phyloP scores from a whole-genome alignment of 108 stramenopile species.

The Cyclotella choctawhatcheeana region DNA sequence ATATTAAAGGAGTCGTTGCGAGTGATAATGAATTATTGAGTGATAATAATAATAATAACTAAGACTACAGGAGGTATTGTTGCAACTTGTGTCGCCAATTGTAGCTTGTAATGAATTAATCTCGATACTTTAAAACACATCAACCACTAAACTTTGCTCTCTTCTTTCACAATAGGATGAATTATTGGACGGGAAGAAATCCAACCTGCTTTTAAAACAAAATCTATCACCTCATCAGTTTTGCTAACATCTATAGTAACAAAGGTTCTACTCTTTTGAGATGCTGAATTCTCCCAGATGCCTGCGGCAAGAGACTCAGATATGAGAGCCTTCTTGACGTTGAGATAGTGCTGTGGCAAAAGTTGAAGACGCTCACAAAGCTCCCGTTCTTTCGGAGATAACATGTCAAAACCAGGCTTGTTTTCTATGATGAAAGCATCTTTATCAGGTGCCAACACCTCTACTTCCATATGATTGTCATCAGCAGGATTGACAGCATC shows the following conservation, averaged over 20 bases:
- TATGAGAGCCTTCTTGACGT: constrained; percentile 82
- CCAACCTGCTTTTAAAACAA: constrained; percentile 84
- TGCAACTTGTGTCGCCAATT: too few relatives aligned
- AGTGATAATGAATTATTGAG: too few relatives aligned
- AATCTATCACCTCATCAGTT: constrained; percentile 76
- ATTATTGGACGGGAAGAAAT: constrained; percentile 56
- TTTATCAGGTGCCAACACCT: not conserved
- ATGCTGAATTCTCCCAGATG: constrained; percentile 53
- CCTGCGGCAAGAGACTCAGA: constrained; percentile 69
- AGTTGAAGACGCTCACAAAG: constrained; percentile 69
- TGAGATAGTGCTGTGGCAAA: constrained; percentile 71
- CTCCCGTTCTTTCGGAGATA: constrained; percentile 69
- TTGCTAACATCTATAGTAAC: constrained; percentile 79
- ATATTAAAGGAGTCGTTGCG: constrained; percentile 12
- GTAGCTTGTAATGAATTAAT: not conserved
- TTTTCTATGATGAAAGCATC: constrained; percentile 35
- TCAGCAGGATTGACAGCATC: too few relatives aligned
- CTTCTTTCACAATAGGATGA: not conserved
- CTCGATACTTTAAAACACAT: not conserved
- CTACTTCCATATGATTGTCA: too few relatives aligned
- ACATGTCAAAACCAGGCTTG: constrained; percentile 63
- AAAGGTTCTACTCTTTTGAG: constrained; percentile 38
- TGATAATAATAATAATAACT: too few relatives aligned
- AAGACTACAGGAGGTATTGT: too few relatives aligned
- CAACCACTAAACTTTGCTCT: not conserved